phyloP scores from a whole-genome alignment of 176 grass and related monocot genomes.

The Aegilops umbellulata region DNA sequence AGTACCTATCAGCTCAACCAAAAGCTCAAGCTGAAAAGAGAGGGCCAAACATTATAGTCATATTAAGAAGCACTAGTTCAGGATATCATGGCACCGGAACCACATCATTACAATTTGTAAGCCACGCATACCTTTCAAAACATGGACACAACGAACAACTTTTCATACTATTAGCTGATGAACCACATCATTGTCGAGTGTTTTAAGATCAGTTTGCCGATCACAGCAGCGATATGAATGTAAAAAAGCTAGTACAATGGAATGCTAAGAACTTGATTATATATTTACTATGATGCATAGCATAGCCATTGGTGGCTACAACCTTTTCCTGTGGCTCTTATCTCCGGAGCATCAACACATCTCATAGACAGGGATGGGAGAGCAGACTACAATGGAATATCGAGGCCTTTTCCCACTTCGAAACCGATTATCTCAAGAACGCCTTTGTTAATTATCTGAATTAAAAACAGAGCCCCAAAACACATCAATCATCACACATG shows the following conservation, averaged over 20 bases:
- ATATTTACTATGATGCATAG: not conserved
- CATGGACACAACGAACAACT: no score
- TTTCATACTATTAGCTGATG: no score
- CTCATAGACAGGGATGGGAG: not conserved
- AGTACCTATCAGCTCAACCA: no score
- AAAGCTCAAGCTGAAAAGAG: no score
- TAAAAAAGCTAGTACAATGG: no score
- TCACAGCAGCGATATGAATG: no score
- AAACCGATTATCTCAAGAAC: slow-evolving; percentile 77
- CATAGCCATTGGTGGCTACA: not conserved
- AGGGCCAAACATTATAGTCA: no score
- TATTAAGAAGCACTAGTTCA: no score
- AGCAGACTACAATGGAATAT: slow-evolving; percentile 48
- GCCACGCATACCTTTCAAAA: no score
- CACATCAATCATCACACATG: not conserved
- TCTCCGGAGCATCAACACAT: not conserved
- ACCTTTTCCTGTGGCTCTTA: not conserved
- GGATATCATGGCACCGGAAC: no score
- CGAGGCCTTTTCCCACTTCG: slow-evolving; percentile 81
- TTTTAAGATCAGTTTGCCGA: not conserved
- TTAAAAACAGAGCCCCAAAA: not conserved
- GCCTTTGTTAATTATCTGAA: slow-evolving; percentile 66
- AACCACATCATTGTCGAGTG: not conserved
- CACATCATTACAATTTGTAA: no score
- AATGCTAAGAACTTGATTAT: not conserved